Base-by-base conservation (phyloP, 1,139 yeast species). In the Candida pseudoviswanathii region DNA sequence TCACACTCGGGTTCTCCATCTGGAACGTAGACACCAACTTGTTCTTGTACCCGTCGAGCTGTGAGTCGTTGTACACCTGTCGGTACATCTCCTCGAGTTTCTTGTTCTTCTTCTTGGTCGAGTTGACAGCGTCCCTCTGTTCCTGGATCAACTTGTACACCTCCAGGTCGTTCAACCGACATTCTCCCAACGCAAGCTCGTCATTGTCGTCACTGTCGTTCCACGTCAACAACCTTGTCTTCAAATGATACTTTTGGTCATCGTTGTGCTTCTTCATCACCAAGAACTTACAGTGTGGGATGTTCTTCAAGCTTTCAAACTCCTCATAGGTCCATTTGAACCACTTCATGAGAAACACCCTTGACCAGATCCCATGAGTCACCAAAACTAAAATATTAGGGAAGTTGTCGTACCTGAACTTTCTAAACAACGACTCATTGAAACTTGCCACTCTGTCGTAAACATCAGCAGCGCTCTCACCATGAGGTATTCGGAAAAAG, bases 381-480 rank as follows among this genome's bases (percentile, higher is more conserved):
- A 91, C 97, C 45, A 91, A 70, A 1, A 91, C 92, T 44, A 90
- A 75, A 16, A 90, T 85, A 45, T 79, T 76, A 8, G 95, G 92
- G 65, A 86, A 87, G 58, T 79, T 74, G 24, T 80, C 85, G 46
- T 75, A 73, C 51, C 81, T 82, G 62, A 91, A 91, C 62, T 88
- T 95, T 40, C 97, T 75, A 64, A 85, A 89, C 42, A 91, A 67
- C 0, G 96, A 82, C 65, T 90, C 97, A 63, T 90, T 90, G 66
- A 91, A 91, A 34, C 95, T 88, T 2, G 96, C 88, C 53, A 92
- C 86, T 44, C 97, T 72, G 65, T 91, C 97, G 67, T 85, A 91
- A 3, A 91, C 97, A 66, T 91, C 97, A 0, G 97, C 97, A 0
- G 97, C 97, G 60, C 94, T 86, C 65, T 91, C 97, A 3, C 97